phyloP scores from a whole-genome alignment of 2,329 filamentous ascomycete species.

The Talaromyces sp. region DNA sequence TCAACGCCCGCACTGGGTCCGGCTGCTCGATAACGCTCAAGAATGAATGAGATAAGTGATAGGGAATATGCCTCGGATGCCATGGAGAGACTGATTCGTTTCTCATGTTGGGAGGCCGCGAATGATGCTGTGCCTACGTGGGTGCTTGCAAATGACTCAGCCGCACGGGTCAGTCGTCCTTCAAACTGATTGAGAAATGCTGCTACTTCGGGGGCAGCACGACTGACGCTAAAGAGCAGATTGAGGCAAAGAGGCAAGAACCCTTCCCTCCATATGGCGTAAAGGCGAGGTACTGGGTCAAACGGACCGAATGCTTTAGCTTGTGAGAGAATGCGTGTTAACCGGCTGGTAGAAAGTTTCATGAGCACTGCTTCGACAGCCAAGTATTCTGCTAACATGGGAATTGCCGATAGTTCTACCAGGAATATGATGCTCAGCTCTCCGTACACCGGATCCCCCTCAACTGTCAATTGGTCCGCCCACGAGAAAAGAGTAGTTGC shows the following conservation, averaged over 20 bases:
- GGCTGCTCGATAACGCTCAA: conserved; percentile 59
- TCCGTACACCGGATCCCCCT: conserved; percentile 83
- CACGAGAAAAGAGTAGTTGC: conserved; percentile 88
- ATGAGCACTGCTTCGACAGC: conserved; percentile 79
- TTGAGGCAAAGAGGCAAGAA: conserved; percentile 86
- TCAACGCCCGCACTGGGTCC: conserved; percentile 60
- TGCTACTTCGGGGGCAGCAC: conserved; percentile 75
- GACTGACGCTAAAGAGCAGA: conserved; percentile 73
- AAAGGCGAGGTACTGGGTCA: conserved; percentile 69
- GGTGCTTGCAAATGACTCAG: conserved; percentile 60
- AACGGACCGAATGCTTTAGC: conserved; percentile 69
- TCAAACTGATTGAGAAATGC: conserved; percentile 88
- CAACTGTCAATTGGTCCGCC: conserved; percentile 74
- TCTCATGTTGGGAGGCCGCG: conserved; percentile 41
- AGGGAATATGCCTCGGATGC: conserved; percentile 75
- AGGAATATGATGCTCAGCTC: conserved; percentile 87
- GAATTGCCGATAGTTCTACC: conserved; percentile 77
- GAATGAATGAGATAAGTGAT: conserved; percentile 66
- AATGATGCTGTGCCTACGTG: conserved; percentile 46
- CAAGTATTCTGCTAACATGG: conserved; percentile 78
- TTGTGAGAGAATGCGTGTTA: conserved; percentile 70
- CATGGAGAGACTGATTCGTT: conserved; percentile 65
- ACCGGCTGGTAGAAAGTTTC: conserved; percentile 70
- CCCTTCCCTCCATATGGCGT: conserved; percentile 83
- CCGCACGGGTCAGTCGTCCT: conserved; percentile 66